Evolutionary conservation across 768 basidiomycete species (phyloP), one percentile per base, ranked within the genome.

Genomic region (Hirschioporus abietinus): DNA sequence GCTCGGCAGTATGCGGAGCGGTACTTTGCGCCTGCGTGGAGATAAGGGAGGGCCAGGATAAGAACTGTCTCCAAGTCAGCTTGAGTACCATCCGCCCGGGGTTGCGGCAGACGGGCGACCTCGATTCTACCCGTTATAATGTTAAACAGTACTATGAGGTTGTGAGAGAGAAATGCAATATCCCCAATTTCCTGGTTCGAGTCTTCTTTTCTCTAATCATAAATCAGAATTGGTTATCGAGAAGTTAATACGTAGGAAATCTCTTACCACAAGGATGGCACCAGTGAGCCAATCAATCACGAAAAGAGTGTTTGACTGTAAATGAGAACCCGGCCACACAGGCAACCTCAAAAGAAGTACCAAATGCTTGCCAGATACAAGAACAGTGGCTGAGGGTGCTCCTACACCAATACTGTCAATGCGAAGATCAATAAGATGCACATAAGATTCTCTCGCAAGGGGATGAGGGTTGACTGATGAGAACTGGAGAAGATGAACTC

Each of bases 261-360:
- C 30, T 30, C 75, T 68, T 65, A 74, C 74, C n/a, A 63, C 65
- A 34, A 68, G 58, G 3, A 63, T 63, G 0, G 66, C 63, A 0
- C 76, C 76, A n/a, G 71, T 71, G 67, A 73, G 72, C 76, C 76
- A 76, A 18, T 74, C 68, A 25, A 71, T 69, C 0, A 73, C 34
- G 36, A 66, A 69, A 30, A 74, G 70, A 5, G 12, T 52, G 42
- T 52, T 52, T 20, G 42, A 20, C 20, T 52, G 42, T 3, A 20
- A 15, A 12, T 52, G 42, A 15, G 42, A 52, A 3, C 42, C 42
- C 12, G 42, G 42, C 42, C 12, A 12, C 12, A 52, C 20, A 15
- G 42, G 20, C 12, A 12, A 15, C 12, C 20, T 52, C 42, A 52
- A 52, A 15, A 52, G 42, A 20, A 52, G 12, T 2, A 52, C 42